Evolutionary conservation across 306 rosid species (phyloP).

Genomic region (Heteromeles arbutifolia): DNA sequence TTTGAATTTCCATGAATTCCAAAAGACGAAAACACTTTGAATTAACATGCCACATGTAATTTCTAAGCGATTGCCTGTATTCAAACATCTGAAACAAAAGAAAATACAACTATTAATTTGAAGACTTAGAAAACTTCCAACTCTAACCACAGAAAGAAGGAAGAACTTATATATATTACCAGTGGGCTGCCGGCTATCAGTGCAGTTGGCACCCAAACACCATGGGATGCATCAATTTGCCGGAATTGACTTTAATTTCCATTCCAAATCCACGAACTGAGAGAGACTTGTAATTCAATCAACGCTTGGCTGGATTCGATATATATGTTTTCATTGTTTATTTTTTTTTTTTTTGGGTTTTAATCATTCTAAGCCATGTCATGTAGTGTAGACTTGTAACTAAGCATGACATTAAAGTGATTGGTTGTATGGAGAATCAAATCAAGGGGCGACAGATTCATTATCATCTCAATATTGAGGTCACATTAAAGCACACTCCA

Average conservation of each 20-base stretch:
- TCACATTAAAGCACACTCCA: no score
- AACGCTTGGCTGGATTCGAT: background rate
- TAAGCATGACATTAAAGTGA: no score
- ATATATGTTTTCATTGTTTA: background rate
- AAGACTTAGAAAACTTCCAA: background rate
- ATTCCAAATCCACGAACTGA: constrained; percentile 1
- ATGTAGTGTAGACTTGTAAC: no score
- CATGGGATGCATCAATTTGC: background rate
- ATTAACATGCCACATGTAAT: background rate
- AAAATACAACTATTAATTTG: background rate
- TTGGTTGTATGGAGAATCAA: no score
- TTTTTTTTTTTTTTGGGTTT: no score
- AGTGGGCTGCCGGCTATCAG: background rate
- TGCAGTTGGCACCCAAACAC: background rate
- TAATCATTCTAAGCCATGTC: no score
- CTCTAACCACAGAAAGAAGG: background rate
- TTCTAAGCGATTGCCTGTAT: background rate
- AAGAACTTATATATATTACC: background rate
- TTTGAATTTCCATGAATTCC: background rate
- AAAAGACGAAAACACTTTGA: background rate
- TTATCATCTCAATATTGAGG: no score
- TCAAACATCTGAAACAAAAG: background rate
- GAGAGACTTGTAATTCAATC: background rate
- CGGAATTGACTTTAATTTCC: constrained; percentile 6
- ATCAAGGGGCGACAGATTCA: no score